phyloP scores from a whole-genome alignment of 176 grass and related monocot species.

The Avena insularis region DNA sequence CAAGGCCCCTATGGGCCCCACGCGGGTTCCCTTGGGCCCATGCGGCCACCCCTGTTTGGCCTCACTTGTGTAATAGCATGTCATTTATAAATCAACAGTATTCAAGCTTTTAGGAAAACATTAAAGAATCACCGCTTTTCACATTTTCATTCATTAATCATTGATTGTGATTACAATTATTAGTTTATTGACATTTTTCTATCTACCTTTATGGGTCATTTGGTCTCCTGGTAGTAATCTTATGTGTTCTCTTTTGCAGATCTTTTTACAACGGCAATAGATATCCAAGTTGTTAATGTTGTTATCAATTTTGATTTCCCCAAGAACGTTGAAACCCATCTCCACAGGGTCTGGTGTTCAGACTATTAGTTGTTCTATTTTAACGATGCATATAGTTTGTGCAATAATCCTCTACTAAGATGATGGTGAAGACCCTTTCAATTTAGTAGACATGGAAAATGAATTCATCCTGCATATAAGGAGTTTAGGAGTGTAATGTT shows the following conservation, averaged over 20 bases:
- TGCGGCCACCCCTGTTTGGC: not conserved
- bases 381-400: not conserved
- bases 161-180: not conserved
- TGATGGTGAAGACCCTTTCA: not conserved
- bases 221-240: conserved; percentile 25
- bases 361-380: not conserved
- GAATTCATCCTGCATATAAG: not conserved
- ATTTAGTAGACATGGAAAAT: conserved; percentile 18
- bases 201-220: conserved; percentile 17
- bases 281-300: conserved; percentile 99
- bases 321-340: conserved; percentile 88
- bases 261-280: conserved; percentile 97
- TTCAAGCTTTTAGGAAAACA: not conserved
- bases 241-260: conserved; percentile 50
- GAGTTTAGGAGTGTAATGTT: conserved; percentile 10
- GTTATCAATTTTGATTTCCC: conserved; percentile 99
- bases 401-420: conserved; percentile 16
- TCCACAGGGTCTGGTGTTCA: conserved; percentile 72
- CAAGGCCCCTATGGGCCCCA: too few relatives aligned
- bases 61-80: not conserved
- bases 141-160: not conserved
- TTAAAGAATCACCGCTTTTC: not conserved
- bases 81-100: not conserved
- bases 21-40: too few relatives aligned
- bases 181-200: conserved; percentile 2